Conservation (phyloP, 177 flowering plant genomes). For the Vitis hybrid region DNA sequence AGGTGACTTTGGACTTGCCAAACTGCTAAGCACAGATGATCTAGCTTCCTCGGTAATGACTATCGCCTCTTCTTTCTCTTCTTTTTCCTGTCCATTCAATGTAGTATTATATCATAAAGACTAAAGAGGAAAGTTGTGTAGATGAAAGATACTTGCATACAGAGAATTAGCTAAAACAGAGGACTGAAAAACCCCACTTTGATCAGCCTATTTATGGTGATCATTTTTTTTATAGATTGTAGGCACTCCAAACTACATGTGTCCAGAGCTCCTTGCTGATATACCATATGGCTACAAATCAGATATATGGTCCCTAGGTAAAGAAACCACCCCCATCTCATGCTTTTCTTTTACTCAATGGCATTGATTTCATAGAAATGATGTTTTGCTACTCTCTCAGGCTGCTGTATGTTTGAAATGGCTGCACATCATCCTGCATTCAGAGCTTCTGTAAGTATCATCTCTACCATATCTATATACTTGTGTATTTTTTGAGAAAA, state of each 20-base stretch:
- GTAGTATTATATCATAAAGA: too few species aligned
- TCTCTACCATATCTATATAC: too few species aligned
- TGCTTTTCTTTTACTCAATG: too few species aligned
- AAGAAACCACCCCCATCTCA: background rate
- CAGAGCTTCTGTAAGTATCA: conserved; percentile 76
- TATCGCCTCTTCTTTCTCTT: too few species aligned
- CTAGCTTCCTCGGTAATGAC: conserved; percentile 78
- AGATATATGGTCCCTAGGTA: conserved; percentile 98
- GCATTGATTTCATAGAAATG: background rate
- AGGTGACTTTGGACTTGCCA: conserved; percentile 98
- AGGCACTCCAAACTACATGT: conserved; percentile 96
- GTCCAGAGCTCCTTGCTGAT: conserved; percentile 96
- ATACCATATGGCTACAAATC: conserved; percentile 97
- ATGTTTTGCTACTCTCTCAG: conserved; percentile 33
- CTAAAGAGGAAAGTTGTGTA: too few species aligned
- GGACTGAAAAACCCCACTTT: too few species aligned
- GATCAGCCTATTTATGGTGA: too few species aligned
- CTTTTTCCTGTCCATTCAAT: too few species aligned
- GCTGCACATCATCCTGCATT: conserved; percentile 93
- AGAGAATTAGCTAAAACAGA: too few species aligned
- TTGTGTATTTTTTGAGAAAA: too few species aligned
- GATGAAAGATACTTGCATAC: too few species aligned
- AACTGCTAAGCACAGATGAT: conserved; percentile 68
- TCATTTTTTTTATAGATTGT: conserved; percentile 51
- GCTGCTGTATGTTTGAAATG: conserved; percentile 97